Evolutionary conservation across 1,284 basidiomycete species (phyloP), one percentile per base, ranked within the genome.

Genomic region (Leucoagaricus sp.): DNA sequence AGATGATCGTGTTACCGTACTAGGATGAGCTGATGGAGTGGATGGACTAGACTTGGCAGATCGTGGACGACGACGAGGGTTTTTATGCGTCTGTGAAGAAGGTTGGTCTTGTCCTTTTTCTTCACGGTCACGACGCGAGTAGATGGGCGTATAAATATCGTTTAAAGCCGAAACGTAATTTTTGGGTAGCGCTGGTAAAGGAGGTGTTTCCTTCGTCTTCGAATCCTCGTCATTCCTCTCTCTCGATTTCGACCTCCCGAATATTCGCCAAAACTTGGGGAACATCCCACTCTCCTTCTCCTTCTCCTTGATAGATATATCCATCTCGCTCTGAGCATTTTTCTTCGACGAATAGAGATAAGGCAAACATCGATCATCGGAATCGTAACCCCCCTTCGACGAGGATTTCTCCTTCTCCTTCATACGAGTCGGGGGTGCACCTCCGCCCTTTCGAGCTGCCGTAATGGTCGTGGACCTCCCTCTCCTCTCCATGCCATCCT

Each of bases 151-250:
- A 19, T 55, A 45, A 33, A 44, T 45, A 19, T 45, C 47, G 10
- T 26, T 33, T 3, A 40, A 28, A 12, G 26, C 34, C 19, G 46
- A 49, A 19, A 44, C 21, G 13, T 47, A 51, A 12, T 52, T 31
- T 21, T 57, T 57, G 7, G 55, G 49, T 19, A 57, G 41, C 25
- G 44, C 42, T 12, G 55, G 55, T 10, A 57, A 40, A 1, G 55
- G 49, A 23, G 55, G 55, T 10, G 49, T 41, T 15, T 47, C 49
- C 19, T 50, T 17, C 23, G n/a, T 29, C 26, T 50, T 36, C n/a
- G 26, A 4, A 36, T 34, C 41, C 12, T 45, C 45, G 8, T 25
- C 42, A 47, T 49, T 57, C 15, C 25, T 29, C 33, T 57, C 55
- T 31, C 29, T 57, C 19, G 49, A 50, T 26, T 51, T 51, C 10